Conservation (phyloP, 257 asterid genomes). For the Solanum corneliomulleri region DNA sequence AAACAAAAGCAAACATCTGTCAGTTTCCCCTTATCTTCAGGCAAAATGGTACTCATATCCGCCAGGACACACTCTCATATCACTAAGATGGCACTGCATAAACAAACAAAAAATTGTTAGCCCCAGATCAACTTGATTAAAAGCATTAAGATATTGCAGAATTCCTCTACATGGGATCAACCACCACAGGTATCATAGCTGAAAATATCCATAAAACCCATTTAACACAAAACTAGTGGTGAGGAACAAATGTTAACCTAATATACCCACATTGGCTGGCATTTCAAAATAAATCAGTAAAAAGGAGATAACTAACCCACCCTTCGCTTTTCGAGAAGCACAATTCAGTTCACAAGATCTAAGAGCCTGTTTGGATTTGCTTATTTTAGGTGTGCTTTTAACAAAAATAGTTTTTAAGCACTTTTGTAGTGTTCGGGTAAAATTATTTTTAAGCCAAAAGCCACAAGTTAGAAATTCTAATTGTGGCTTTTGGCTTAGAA, state of each 20-base stretch:
- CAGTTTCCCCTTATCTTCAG: not conserved
- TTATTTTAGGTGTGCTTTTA: too few species aligned
- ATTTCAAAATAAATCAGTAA: not conserved
- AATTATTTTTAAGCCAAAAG: not conserved
- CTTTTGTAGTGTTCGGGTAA: too few species aligned
- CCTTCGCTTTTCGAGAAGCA: not conserved
- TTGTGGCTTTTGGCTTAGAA: too few species aligned
- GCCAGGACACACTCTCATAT: not conserved
- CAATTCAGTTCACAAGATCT: not conserved
- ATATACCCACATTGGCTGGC: not conserved
- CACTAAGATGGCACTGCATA: conserved; percentile 6
- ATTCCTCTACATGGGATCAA: not conserved
- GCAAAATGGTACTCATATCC: not conserved
- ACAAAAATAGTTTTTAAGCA: too few species aligned
- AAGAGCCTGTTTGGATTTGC: not conserved
- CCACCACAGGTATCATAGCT: not conserved
- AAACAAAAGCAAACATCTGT: not conserved
- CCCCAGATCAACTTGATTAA: not conserved
- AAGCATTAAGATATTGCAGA: not conserved
- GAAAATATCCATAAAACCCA: not conserved
- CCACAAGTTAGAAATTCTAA: too few species aligned
- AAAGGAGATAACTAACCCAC: not conserved
- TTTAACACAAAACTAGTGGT: not conserved
- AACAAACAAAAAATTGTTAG: not conserved
- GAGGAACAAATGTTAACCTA: not conserved